These are phyloP conservation scores for Purpureocillium lavendulum DNA, from an alignment of 2,329 filamentous ascomycete genomes.

Conservation along the genomic window DNA sequence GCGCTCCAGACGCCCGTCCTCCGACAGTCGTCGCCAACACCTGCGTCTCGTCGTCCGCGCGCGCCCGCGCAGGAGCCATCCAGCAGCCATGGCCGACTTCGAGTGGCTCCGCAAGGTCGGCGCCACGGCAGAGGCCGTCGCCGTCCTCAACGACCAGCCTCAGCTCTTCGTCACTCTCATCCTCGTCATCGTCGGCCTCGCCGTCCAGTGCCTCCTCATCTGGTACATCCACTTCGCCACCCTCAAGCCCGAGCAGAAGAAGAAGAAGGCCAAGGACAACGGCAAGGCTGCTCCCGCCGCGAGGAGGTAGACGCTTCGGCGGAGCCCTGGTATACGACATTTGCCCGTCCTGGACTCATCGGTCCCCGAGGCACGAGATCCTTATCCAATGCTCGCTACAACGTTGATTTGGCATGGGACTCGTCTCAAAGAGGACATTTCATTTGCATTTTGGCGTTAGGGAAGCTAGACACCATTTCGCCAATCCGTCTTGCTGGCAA, in stretches of 20 bases:
- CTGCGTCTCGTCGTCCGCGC: too few relatives aligned
- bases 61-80: too few relatives aligned
- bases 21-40: too few relatives aligned
- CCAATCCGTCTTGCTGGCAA: conserved; percentile 3
- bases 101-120: conserved; percentile 49
- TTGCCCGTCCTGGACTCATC: too few relatives aligned
- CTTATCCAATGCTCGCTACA: too few relatives aligned
- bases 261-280: conserved; percentile 28
- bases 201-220: conserved; percentile 36
- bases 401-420: too few relatives aligned
- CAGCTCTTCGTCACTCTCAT: conserved; percentile 49
- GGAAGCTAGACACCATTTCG: too few relatives aligned
- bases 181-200: conserved; percentile 41
- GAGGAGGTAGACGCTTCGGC: not conserved
- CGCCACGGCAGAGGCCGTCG: conserved; percentile 49
- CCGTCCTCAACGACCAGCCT: conserved; percentile 53
- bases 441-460: not conserved
- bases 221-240: conserved; percentile 55
- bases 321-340: too few relatives aligned
- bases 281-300: conserved; percentile 6
- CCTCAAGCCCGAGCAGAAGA: conserved; percentile 51
- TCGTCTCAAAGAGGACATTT: too few relatives aligned
- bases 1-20: too few relatives aligned
- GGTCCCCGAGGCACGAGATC: too few relatives aligned
- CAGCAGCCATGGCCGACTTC: conserved; percentile 39